A percentile compares a stretch with the other conserved stretches of the same genome.
phyloP scores from a whole-genome alignment of 2,329 filamentous ascomycete genomes.

The Elsinoe fawcettii region DNA sequence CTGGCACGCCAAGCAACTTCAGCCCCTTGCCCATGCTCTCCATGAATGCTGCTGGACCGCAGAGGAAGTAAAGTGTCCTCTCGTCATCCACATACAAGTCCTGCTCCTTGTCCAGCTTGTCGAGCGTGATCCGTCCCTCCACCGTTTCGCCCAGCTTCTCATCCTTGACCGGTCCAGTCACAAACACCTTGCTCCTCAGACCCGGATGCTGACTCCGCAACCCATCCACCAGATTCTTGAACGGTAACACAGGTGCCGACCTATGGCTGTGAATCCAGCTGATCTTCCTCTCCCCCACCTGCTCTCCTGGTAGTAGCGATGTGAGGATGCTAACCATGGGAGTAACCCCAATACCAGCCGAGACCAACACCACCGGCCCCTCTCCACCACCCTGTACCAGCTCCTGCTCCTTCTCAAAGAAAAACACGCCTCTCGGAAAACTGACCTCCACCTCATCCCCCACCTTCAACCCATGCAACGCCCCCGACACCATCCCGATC shows the following conservation, averaged over 20 bases:
- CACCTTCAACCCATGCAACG: slow-evolving; percentile 56
- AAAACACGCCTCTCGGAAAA: slow-evolving; percentile 58
- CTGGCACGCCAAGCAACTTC: slow-evolving; percentile 47
- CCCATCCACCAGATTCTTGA: slow-evolving; percentile 43
- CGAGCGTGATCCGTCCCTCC: slow-evolving; percentile 52
- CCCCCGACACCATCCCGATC: slow-evolving; percentile 63
- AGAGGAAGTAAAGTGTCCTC: slow-evolving; percentile 60
- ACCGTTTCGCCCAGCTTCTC: slow-evolving; percentile 48
- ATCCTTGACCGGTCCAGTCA: slow-evolving; percentile 41
- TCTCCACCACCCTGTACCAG: slow-evolving; percentile 22
- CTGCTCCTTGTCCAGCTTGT: slow-evolving; percentile 43
- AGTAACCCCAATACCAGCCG: slow-evolving; percentile 61
- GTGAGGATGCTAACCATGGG: slow-evolving; percentile 57
- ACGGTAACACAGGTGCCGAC: slow-evolving; percentile 46
- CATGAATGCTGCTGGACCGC: slow-evolving; percentile 67
- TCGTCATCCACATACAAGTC: slow-evolving; percentile 50
- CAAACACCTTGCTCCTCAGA: slow-evolving; percentile 51
- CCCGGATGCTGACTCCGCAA: slow-evolving; percentile 40
- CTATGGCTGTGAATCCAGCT: slow-evolving; percentile 58
- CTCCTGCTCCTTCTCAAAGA: slow-evolving; percentile 39
- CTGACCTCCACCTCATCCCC: slow-evolving; percentile 59
- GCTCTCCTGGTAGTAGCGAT: background rate
- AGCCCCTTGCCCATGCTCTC: slow-evolving; percentile 48
- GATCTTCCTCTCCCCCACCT: slow-evolving; percentile 38
- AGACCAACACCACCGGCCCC: slow-evolving; percentile 56